Evolutionary conservation across 2,329 filamentous ascomycete species (phyloP).

Genomic region (Clonostachys rhizophaga): DNA sequence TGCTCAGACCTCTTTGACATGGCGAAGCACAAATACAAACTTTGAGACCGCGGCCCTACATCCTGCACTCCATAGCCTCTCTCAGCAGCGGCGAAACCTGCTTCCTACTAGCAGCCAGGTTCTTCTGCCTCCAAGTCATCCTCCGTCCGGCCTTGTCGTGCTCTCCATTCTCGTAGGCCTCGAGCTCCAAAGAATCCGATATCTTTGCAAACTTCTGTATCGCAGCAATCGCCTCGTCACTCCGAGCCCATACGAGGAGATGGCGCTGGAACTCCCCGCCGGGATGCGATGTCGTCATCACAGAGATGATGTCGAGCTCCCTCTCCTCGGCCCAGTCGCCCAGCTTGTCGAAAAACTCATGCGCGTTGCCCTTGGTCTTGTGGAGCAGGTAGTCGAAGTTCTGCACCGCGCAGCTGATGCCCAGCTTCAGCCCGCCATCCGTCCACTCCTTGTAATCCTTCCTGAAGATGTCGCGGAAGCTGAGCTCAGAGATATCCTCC

Average conservation of each 20-base stretch:
- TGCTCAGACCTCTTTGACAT: background rate
- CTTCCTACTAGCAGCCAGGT: constrained; percentile 58
- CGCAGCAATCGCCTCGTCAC: constrained; percentile 30
- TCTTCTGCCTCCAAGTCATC: constrained; percentile 63
- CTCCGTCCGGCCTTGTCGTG: constrained; percentile 44
- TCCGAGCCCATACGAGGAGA: constrained; percentile 62
- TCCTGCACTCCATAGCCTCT: constrained; percentile 29
- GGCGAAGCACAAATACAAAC: background rate
- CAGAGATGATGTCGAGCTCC: constrained; percentile 53
- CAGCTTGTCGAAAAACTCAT: constrained; percentile 42
- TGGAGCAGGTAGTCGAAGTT: constrained; percentile 54
- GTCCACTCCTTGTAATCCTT: constrained; percentile 86
- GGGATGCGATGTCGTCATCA: constrained; percentile 65
- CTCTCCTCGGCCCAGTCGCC: constrained; percentile 49
- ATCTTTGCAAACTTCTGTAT: constrained; percentile 47
- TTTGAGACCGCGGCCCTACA: background rate
- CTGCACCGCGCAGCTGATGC: constrained; percentile 63
- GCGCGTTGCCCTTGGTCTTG: constrained; percentile 41
- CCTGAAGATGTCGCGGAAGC: constrained; percentile 62
- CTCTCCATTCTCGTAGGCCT: constrained; percentile 43
- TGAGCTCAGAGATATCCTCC: constrained; percentile 57
- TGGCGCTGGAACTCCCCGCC: constrained; percentile 58
- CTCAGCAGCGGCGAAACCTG: constrained; percentile 65
- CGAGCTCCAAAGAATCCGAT: constrained; percentile 43
- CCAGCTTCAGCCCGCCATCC: constrained; percentile 50